A percentile compares a stretch with the other conserved stretches of the same genome.
These are phyloP conservation scores for Cercospora janseana DNA, from an alignment of 2,329 filamentous ascomycete species.

Conservation along the genomic window DNA sequence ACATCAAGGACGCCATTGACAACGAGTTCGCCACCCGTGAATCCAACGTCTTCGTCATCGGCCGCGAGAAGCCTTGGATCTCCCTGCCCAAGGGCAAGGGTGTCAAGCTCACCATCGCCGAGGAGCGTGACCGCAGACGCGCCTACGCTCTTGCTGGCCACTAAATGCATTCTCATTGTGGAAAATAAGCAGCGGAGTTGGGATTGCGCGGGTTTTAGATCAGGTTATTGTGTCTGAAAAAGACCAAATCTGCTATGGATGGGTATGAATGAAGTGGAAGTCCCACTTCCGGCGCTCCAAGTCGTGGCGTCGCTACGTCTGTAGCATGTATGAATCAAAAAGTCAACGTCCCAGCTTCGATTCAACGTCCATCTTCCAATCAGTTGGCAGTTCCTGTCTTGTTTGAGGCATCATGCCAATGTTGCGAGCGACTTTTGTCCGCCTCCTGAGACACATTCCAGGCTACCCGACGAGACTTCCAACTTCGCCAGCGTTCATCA, in stretches of 20 bases:
- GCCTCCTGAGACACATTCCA: too few relatives aligned
- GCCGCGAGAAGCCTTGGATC: conserved; percentile 98
- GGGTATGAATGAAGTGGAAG: conserved; percentile 18
- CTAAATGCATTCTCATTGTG: conserved; percentile 19
- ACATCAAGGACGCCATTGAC: conserved; percentile 98
- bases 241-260: conserved; percentile 16
- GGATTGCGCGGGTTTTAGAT: conserved; percentile 19
- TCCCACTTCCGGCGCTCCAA: conserved; percentile 16
- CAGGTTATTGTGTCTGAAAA: conserved; percentile 7
- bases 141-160: conserved; percentile 57
- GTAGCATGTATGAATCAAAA: conserved; percentile 21
- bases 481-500: too few relatives aligned
- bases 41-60: conserved; percentile 99
- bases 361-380: background rate
- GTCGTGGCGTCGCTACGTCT: conserved; percentile 15
- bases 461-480: too few relatives aligned
- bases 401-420: too few relatives aligned
- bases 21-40: conserved; percentile 99
- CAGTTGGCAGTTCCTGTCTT: background rate
- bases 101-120: conserved; percentile 98
- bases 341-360: conserved; percentile 20
- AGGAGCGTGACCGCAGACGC: conserved; percentile 98
- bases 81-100: conserved; percentile 99
- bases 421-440: too few relatives aligned
- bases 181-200: conserved; percentile 21